Conservation (phyloP, 805 yeast species). For the Brettanomyces bruxellensis region DNA sequence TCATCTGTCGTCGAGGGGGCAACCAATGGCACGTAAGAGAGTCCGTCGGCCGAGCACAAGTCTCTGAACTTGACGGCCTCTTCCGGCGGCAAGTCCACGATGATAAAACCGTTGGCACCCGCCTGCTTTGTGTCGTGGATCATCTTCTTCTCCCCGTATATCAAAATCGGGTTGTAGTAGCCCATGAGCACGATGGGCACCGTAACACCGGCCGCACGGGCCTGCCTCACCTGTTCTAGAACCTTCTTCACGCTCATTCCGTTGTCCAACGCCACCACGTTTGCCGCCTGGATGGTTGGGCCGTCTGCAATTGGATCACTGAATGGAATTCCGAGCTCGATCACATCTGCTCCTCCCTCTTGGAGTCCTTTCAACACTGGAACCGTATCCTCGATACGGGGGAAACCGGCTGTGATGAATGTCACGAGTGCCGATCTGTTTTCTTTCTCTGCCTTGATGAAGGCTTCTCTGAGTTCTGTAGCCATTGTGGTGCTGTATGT, state of each 20-base stretch:
- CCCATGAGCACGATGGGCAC: conserved; percentile 95
- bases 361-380: conserved; percentile 84
- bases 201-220: conserved; percentile 76
- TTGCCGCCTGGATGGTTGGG: conserved; percentile 89
- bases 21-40: conserved; percentile 86
- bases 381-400: conserved; percentile 78
- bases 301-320: conserved; percentile 99
- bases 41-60: conserved; percentile 53
- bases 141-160: conserved; percentile 81
- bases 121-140: conserved; percentile 71
- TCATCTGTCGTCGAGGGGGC: conserved; percentile 96
- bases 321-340: conserved; percentile 93
- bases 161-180: conserved; percentile 88
- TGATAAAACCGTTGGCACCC: conserved; percentile 91
- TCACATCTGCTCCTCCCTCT: conserved; percentile 90
- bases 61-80: conserved; percentile 86
- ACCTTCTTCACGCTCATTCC: conserved; percentile 67
- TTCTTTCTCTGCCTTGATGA: conserved; percentile 23
- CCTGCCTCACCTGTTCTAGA: conserved; percentile 61
- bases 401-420: conserved; percentile 91
- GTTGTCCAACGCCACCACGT: conserved; percentile 71
- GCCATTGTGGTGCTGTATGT: conserved; percentile 14
- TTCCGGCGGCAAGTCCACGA: conserved; percentile 97
- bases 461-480: conserved; percentile 26
- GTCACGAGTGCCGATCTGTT: conserved; percentile 83